Evolutionary conservation across 176 grass and related monocot species (phyloP), one percentile per base, ranked within the genome.

Genomic region (Otatea glauca): DNA sequence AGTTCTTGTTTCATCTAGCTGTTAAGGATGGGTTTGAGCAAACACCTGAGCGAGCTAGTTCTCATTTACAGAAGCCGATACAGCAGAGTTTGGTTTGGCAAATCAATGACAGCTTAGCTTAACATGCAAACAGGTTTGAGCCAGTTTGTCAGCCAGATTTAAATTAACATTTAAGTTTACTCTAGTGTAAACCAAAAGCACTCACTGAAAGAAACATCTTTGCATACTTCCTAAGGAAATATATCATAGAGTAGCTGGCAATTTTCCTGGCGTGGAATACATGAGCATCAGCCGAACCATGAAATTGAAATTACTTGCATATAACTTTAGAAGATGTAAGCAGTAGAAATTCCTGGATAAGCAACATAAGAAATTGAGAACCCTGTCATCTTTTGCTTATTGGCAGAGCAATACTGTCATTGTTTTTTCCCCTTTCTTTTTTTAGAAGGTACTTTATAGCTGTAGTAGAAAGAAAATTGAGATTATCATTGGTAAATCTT

Each of bases 331-430:
- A 17, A 67, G 6, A 75, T 44, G 5, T 6, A 10, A 47, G 20
- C 49, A 87, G 20, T 56, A 59, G 71, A 9, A 27, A 68, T 69
- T 68, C 4, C 71, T 48, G 29, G 62, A 61, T 27, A 76, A 58
- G 42, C 21, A 79, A 49, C 9, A 59, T 6, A 15, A 55, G 38
- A 45, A 14, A 32, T 1, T 5, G 9, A 81, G 11, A 63, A 18
- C 20, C 17, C 7, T 29, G 7, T n/a, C 18, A 81, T 24, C 34
- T 55, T 55, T 53, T 29, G 23, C 47, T 14, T 77, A 59, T 45
- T 20, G 5, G 25, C 13, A 8, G 1, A 21, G 17, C 3, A 15
- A 21, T 68, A 59, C 1, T 59, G 4, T 7, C 27, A 37, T 50
- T 76, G 8, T 14, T 9, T 78, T 77, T 56, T 13, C 16, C 35